These are phyloP conservation scores for Quercus cerris DNA, from an alignment of 306 rosid genomes.

Conservation along the genomic window DNA sequence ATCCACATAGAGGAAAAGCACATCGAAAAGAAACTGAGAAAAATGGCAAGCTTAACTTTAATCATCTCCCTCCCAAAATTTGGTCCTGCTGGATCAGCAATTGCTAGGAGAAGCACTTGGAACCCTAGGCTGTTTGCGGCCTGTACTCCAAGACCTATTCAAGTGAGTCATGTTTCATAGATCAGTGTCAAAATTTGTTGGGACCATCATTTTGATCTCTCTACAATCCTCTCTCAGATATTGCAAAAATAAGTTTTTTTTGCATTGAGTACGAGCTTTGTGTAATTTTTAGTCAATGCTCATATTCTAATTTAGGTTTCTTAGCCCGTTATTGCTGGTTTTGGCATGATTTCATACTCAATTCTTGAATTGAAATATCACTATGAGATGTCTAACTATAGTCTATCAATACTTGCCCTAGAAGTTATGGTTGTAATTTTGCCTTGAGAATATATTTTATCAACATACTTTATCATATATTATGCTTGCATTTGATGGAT, in stretches of 20 bases:
- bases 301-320: no score
- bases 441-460: no score
- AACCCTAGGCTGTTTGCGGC: conserved; percentile 40
- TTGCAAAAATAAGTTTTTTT: no score
- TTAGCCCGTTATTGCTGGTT: no score
- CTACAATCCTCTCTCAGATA: no score
- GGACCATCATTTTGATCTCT: background rate
- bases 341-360: background rate
- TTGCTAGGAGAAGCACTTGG: conserved; percentile 38
- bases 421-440: no score
- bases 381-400: no score
- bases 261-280: no score
- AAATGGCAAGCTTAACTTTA: conserved; percentile 49
- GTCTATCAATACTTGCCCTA: no score
- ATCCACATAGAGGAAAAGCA: background rate
- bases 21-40: background rate
- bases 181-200: background rate
- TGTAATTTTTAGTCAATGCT: no score
- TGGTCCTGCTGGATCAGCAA: conserved; percentile 39
- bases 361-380: no score
- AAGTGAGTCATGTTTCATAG: conserved; percentile 24
- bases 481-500: background rate
- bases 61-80: conserved; percentile 41
- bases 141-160: conserved; percentile 43
- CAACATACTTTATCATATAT: background rate